phyloP scores from a whole-genome alignment of 2,329 filamentous ascomycete genomes.

The Scedosporium aurantiacum region DNA sequence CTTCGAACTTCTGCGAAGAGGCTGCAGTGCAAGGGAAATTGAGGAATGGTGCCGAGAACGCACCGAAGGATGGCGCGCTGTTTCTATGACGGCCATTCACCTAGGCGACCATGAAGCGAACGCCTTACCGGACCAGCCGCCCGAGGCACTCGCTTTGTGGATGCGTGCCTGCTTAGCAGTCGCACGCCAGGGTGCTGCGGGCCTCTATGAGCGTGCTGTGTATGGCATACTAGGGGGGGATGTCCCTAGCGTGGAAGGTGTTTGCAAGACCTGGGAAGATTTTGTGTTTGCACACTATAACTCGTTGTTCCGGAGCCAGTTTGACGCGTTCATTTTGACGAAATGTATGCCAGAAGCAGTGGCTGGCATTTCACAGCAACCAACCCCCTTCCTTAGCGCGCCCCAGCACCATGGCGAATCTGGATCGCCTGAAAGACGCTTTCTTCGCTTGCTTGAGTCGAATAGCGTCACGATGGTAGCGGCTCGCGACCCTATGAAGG shows the following conservation, averaged over 20 bases:
- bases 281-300: constrained; percentile 82
- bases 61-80: constrained; percentile 80
- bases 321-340: constrained; percentile 57
- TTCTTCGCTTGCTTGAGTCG: constrained; percentile 51
- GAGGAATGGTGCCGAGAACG: constrained; percentile 77
- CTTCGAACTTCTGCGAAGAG: constrained; percentile 82
- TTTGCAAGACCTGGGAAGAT: constrained; percentile 76
- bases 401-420: constrained; percentile 50
- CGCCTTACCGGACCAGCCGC: constrained; percentile 28
- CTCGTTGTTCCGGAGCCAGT: constrained; percentile 67
- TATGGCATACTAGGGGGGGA: constrained; percentile 88
- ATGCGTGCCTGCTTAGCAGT: constrained; percentile 65
- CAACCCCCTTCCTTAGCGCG: constrained; percentile 54
- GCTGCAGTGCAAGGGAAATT: constrained; percentile 62
- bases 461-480: constrained; percentile 45
- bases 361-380: constrained; percentile 38
- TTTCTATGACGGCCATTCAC: constrained; percentile 67
- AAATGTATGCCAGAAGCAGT: constrained; percentile 42
- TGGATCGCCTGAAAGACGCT: constrained; percentile 38
- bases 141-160: constrained; percentile 52
- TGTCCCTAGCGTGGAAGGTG: constrained; percentile 61
- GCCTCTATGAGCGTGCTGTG: constrained; percentile 76
- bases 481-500: constrained; percentile 56
- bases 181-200: constrained; percentile 57
- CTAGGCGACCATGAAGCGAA: constrained; percentile 34